These are phyloP conservation scores for Lactarius indigo DNA, from an alignment of 768 basidiomycete species.

Conservation along the genomic window DNA sequence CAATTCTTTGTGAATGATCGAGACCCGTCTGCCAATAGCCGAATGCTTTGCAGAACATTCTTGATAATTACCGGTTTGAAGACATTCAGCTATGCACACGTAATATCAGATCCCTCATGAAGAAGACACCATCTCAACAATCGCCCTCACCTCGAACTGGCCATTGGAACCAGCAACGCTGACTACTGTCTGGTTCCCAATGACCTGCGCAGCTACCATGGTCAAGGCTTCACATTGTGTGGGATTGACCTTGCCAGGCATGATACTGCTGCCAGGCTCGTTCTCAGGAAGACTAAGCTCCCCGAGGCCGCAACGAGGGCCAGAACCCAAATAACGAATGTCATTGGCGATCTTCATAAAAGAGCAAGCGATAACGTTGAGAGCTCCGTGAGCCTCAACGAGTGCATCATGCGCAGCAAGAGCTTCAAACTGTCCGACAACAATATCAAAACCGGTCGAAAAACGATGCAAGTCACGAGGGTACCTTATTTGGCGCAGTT, in stretches of 20 bases:
- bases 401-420: slow-evolving; percentile 97
- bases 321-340: slow-evolving; percentile 95
- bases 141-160: slow-evolving; percentile 83
- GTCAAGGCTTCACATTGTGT: slow-evolving; percentile 99
- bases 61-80: slow-evolving; percentile 99
- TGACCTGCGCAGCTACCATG: slow-evolving; percentile 98
- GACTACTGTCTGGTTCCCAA: slow-evolving; percentile 94
- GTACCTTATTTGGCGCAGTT: slow-evolving; percentile 97
- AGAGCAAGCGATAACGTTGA: slow-evolving; percentile 95
- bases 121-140: background rate
- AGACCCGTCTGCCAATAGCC: slow-evolving; percentile 87
- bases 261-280: slow-evolving; percentile 98
- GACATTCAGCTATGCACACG: slow-evolving; percentile 75
- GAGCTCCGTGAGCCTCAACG: slow-evolving; percentile 93
- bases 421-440: slow-evolving; percentile 76
- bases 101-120: background rate
- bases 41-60: slow-evolving; percentile 94
- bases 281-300: slow-evolving; percentile 95
- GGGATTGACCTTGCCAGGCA: slow-evolving; percentile 99
- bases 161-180: slow-evolving; percentile 91
- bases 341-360: slow-evolving; percentile 99
- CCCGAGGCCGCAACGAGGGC: slow-evolving; percentile 95
- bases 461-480: background rate
- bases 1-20: slow-evolving; percentile 97
- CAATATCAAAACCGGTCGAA: background rate